These are phyloP conservation scores for Urochloa ruziziensis DNA, from an alignment of 176 grass and related monocot species.

Conservation along the genomic window DNA sequence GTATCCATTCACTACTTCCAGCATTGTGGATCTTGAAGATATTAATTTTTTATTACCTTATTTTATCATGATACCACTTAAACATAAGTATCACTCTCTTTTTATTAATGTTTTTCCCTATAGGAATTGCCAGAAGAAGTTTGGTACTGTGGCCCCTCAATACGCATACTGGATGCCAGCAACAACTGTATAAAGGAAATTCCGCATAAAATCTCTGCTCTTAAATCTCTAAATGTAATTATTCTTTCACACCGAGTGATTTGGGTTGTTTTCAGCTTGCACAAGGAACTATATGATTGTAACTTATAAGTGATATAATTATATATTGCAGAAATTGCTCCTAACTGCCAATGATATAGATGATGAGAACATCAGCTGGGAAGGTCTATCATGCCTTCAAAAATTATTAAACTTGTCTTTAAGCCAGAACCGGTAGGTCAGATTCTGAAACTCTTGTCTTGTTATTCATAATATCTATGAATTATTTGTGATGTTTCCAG, in stretches of 20 bases:
- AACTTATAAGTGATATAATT: slow-evolving; percentile 7
- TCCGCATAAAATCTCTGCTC: slow-evolving; percentile 57
- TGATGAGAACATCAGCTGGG: slow-evolving; percentile 82
- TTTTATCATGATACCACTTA: background rate
- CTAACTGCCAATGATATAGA: slow-evolving; percentile 77
- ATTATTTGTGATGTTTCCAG: background rate
- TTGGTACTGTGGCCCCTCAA: slow-evolving; percentile 71
- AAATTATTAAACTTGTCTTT: slow-evolving; percentile 62
- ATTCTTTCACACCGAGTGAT: background rate
- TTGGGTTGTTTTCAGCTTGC: slow-evolving; percentile 18
- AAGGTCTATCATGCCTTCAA: slow-evolving; percentile 67
- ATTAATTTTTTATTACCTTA: background rate
- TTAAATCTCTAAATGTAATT: slow-evolving; percentile 76
- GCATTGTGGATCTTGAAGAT: background rate
- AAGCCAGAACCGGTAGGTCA: slow-evolving; percentile 62
- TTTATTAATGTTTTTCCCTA: background rate
- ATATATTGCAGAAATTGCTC: slow-evolving; percentile 74
- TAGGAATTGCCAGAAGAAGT: slow-evolving; percentile 92
- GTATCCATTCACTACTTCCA: background rate
- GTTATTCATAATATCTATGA: background rate
- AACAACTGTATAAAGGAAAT: slow-evolving; percentile 75
- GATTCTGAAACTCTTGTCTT: background rate
- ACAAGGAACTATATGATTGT: slow-evolving; percentile 25
- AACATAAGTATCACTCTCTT: slow-evolving; percentile 5
- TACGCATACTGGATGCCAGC: slow-evolving; percentile 68